Evolutionary conservation across 768 basidiomycete genomes (phyloP), one percentile per base, ranked within the genome.

Genomic region (Psilocybe cubensis): DNA sequence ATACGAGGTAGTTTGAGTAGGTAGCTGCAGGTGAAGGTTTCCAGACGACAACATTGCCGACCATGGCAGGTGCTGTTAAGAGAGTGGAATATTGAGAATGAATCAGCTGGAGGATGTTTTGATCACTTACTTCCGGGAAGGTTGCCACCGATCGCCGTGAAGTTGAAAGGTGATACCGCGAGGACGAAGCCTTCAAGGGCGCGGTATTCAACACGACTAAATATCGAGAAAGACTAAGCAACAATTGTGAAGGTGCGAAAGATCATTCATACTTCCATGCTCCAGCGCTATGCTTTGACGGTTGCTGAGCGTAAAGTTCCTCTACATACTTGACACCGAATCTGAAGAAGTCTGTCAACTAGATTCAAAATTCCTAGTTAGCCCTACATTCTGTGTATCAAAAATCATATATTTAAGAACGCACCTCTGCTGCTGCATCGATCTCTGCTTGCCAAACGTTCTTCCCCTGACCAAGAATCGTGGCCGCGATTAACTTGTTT

Each of bases 371-470:
- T 4, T 42, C 29, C 5, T 6, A 43, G 7, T 18, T 47, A 20
- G 47, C 25, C 8, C 21, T 33, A 33, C 8, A 21, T n/a, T 7
- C 25, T 24, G 1, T 20, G 27, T 24, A 23, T 2, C 23, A 24
- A 47, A 18, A 53, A 49, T 14, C 12, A 45, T 20, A 52, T 41
- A 50, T 29, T 20, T 44, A 2, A 50, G 56, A 17, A 57, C 83
- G 41, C 56, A 93, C 94, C 88, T 99, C 97, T 3, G 97, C 96
- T 17, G 95, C 97, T 53, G 97, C 94, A 72, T 99, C 97, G 61
- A 99, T 98, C 81, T 99, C 97, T 14, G 97, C 97, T 77, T 99
- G 97, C 97, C 97, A 99, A 14, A 83, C 89, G 70, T 98, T 99
- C 86, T 99, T 99, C 40, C 97, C 97, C 76, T 99, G 97, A 14